Conservation (phyloP, 1,284 basidiomycete species). For the Cryptococcus depauperatus region DNA sequence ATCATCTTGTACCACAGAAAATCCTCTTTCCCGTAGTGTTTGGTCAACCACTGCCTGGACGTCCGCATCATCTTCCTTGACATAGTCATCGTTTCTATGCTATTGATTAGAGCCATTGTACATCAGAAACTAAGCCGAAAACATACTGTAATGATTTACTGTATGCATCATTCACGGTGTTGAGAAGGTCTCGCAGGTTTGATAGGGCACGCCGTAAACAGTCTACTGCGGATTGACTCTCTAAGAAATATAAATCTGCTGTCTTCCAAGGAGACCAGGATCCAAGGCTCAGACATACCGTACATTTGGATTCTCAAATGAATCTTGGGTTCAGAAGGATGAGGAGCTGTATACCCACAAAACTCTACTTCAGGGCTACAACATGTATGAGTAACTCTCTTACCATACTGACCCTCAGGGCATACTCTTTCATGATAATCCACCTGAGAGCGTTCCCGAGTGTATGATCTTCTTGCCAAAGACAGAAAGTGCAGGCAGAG, state of each 20-base stretch:
- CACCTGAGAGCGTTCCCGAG: conserved; percentile 89
- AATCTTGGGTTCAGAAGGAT: conserved; percentile 93
- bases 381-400: conserved; percentile 5
- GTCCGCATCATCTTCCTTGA: conserved; percentile 40
- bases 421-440: conserved; percentile 99
- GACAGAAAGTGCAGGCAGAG: conserved; percentile 83
- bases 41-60: conserved; percentile 37
- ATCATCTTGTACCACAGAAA: conserved; percentile 22
- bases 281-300: conserved; percentile 54
- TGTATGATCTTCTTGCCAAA: conserved; percentile 90
- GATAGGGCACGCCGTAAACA: conserved; percentile 65
- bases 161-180: conserved; percentile 60
- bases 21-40: conserved; percentile 28
- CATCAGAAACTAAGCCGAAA: neutral
- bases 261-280: neutral
- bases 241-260: conserved; percentile 43
- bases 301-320: conserved; percentile 98
- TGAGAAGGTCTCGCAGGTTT: conserved; percentile 66
- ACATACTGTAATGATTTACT: conserved; percentile 51
- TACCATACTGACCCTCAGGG: neutral
- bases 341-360: conserved; percentile 93
- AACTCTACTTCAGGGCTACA: conserved; percentile 93
- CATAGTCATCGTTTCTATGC: conserved; percentile 34
- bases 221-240: conserved; percentile 66
- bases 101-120: neutral